Conservation (phyloP, 208 protist species). For the Wallacemonas sp. region DNA sequence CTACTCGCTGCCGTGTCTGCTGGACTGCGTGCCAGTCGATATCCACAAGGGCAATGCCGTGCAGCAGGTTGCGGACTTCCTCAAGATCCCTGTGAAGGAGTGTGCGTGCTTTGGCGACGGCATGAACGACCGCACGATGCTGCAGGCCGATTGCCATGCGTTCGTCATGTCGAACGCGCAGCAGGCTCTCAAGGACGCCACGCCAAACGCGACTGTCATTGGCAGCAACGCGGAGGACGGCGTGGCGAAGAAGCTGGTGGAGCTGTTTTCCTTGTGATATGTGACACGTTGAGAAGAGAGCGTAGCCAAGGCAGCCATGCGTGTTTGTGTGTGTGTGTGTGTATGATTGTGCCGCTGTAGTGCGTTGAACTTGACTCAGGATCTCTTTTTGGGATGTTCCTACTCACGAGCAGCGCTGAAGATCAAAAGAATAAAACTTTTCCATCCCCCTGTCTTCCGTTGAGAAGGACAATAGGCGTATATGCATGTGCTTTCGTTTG, state of each 20-base stretch:
- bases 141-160: slow-evolving; percentile 14
- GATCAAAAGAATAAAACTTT: no score
- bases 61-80: slow-evolving; percentile 20
- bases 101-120: slow-evolving; percentile 35
- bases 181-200: slow-evolving; percentile 23
- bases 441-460: no score
- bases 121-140: slow-evolving; percentile 39
- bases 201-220: slow-evolving; percentile 44
- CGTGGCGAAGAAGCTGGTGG: slow-evolving; percentile 74
- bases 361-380: no score
- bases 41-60: slow-evolving; percentile 39
- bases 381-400: no score
- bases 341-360: no score
- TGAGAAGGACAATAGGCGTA: no score
- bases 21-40: slow-evolving; percentile 18
- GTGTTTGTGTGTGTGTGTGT: no score
- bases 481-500: no score
- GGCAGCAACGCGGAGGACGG: slow-evolving; percentile 54
- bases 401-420: no score
- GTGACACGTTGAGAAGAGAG: no score
- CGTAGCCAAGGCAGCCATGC: no score
- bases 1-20: slow-evolving; percentile 26
- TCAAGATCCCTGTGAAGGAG: slow-evolving; percentile 8
- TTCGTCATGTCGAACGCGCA: slow-evolving; percentile 35
- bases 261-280: slow-evolving; percentile 42